Base-by-base conservation (phyloP, 495 filamentous ascomycete species). In the Penicillium roqueforti region DNA sequence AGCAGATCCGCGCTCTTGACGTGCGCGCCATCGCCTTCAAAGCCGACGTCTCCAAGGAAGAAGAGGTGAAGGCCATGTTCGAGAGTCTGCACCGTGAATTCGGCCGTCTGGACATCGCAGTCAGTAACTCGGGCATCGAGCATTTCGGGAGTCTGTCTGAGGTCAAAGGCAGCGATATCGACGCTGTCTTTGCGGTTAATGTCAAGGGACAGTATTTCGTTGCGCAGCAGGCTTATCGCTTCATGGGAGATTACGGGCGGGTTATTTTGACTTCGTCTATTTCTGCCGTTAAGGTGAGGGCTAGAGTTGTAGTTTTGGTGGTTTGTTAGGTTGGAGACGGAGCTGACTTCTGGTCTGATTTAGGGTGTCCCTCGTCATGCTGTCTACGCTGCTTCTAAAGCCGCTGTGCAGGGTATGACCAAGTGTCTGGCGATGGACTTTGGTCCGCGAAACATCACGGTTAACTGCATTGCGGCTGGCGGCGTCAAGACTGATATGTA, bases 141-240 rank as follows among this genome's bases (percentile, higher is more conserved):
- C 71, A 71, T 53, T 82, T 82, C 58, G 77, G 72, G 14, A 59
- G 69, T 51, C 53, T 79, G 51, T 37, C 70, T 37, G 71, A 78
- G 44, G 76, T 80, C 14, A 73, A 66, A n/a, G 69, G 75, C 29
- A 76, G 75, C 52, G 75, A 80, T 55, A 81, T 76, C 49, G 80
- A 82, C 66, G 68, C 70, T 22, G 74, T 81, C 56, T 79, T 81
- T 58, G 68, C 53, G 47, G 73, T 80, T 59, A 83, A 83, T 69
- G 76, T 79, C 29, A 79, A 78, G 47, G 79, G 76, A 28, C 80
- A 82, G 63, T 81, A 80, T 62, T 79, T 83, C 74, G 84, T 89
- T 42, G 85, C 83, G 48, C 81, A 84, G 65, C 78, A 86, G 70
- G 85, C 80, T 6, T 83, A 83, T 67, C 80, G 79, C 69, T 74